Base-by-base conservation (phyloP, 257 asterid genomes). In the Perilla frutescens region DNA sequence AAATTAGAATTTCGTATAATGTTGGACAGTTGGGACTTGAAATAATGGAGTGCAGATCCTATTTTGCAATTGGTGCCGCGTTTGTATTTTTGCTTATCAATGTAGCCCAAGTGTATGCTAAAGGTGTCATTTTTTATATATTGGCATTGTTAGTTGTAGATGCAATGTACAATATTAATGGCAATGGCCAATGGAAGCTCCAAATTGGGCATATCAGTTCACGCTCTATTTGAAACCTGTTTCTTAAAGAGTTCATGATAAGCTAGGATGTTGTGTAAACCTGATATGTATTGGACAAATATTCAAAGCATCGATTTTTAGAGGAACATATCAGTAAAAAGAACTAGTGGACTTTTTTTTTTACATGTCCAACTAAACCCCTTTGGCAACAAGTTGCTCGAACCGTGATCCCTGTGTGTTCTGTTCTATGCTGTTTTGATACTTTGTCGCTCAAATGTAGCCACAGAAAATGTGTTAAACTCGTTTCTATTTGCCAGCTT, bases 261-360 rank as follows among this genome's bases (percentile, higher is more conserved):
- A 32, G 63, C 37, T 53, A 53, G 58, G 58, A 53, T 53, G 34
- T 15, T 53, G 37, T 56, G 10, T 58, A 3, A 58, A 58, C 63
- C 43, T 58, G 8, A 10, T 13, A 10, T 58, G 9, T 58, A 31
- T 31, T 58, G 63, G 43, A 32, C 9, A 8, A 31, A 10, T 5
- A 48, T 11, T 58, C 63, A 29, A 10, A 32, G 2, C 15, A 57
- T 31, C 63, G 10, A 58, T 58, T 55, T 58, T 55, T 31, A 58
- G 8, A 10, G n/a, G 43, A 58, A 31, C 44, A 11, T 58, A 11
- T 8, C 5, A 29, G 36, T 44, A 45, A 31, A 65, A 8, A 32
- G 60, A 48, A 6, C 45, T 7, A 43, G 51, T 8, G 4, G 1
- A 10, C n/a, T 13, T 6, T 4, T 62, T 1, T 36, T 62, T 43